phyloP scores from a whole-genome alignment of 2,329 filamentous ascomycete genomes.

The Aspergillus calidoustus region DNA sequence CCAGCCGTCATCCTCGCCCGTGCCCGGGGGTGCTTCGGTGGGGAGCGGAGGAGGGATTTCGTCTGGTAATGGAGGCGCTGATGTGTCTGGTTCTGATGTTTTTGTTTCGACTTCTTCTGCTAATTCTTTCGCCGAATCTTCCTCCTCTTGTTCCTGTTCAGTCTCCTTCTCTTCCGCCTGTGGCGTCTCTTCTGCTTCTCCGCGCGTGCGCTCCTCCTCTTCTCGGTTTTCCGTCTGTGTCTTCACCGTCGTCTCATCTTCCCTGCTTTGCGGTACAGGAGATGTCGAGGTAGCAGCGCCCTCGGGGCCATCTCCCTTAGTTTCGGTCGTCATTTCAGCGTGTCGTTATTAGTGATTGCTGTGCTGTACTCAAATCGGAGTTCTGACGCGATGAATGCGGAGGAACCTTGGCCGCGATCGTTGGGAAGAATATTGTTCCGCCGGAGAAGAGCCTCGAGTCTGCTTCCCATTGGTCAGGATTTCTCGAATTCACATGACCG shows the following conservation, averaged over 20 bases:
- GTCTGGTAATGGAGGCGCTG: slow-evolving; percentile 47
- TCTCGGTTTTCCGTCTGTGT: slow-evolving; percentile 4
- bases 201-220: background rate
- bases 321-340: slow-evolving; percentile 3
- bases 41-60: slow-evolving; percentile 56
- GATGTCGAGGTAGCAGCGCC: background rate
- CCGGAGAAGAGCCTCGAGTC: background rate
- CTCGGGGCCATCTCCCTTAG: background rate
- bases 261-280: slow-evolving; percentile 1
- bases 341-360: background rate
- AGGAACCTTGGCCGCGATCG: background rate
- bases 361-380: background rate
- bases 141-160: slow-evolving; percentile 12
- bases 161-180: background rate
- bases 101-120: slow-evolving; percentile 22
- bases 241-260: background rate
- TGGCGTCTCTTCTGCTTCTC: background rate
- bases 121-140: slow-evolving; percentile 18
- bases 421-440: slow-evolving; percentile 4
- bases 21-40: slow-evolving; percentile 55
- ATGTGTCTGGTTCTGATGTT: slow-evolving; percentile 25
- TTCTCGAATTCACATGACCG: slow-evolving; percentile 4
- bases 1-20: slow-evolving; percentile 72
- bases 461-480: slow-evolving; percentile 4
- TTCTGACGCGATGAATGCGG: slow-evolving; percentile 5